These are phyloP conservation scores for Suhomyces sp. DNA, from an alignment of 805 yeast species.

Conservation along the genomic window DNA sequence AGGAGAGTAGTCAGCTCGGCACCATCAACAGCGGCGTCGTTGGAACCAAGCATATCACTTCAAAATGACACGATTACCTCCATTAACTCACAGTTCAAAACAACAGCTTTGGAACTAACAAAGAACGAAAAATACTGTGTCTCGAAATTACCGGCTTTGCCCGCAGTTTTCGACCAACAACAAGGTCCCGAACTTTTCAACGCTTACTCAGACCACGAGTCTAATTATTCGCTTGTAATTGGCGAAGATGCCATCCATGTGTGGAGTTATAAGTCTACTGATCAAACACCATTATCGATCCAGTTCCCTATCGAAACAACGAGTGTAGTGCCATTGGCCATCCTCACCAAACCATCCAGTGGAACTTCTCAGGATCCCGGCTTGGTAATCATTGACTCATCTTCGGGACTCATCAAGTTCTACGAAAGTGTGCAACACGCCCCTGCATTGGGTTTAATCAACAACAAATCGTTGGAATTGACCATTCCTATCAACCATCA, in stretches of 20 bases:
- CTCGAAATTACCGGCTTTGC: conserved; percentile 55
- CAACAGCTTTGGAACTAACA: conserved; percentile 45
- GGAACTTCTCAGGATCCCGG: conserved; percentile 62
- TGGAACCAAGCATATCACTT: neutral
- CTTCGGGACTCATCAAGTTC: conserved; percentile 59
- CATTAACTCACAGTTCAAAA: conserved; percentile 2
- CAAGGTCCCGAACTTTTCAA: conserved; percentile 27
- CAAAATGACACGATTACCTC: conserved; percentile 1
- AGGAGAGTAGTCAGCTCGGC: conserved; percentile 5
- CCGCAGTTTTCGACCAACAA: conserved; percentile 37
- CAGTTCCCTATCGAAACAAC: conserved; percentile 45
- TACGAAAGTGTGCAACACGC: conserved; percentile 75
- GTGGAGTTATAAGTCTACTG: conserved; percentile 68
- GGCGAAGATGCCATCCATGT: conserved; percentile 55
- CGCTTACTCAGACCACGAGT: conserved; percentile 48
- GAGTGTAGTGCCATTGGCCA: conserved; percentile 48
- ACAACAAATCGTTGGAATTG: conserved; percentile 43
- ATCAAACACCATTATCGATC: conserved; percentile 55
- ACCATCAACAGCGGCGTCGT: conserved; percentile 3
- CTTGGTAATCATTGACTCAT: conserved; percentile 59
- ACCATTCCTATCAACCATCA: conserved; percentile 32
- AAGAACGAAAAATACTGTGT: conserved; percentile 59
- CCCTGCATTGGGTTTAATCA: conserved; percentile 60
- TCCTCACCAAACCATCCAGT: conserved; percentile 56
- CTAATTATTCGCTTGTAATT: conserved; percentile 50